Conservation (phyloP, 768 basidiomycete species). For the Termitomyces bulborhizus region DNA sequence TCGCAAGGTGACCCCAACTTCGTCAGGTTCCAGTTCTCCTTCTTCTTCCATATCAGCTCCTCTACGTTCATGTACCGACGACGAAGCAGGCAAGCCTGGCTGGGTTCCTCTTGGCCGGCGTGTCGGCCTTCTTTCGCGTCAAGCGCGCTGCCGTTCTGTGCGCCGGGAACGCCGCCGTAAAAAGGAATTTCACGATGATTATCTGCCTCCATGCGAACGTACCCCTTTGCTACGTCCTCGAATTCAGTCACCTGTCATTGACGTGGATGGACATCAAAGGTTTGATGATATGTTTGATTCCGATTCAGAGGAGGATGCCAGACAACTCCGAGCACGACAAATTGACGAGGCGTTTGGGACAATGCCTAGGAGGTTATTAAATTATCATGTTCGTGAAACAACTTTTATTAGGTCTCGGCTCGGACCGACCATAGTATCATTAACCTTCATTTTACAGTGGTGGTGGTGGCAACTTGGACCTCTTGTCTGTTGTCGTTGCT, state of each 20-base stretch:
- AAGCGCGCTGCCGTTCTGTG: slow-evolving; percentile 13
- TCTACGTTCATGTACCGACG: slow-evolving; percentile 50
- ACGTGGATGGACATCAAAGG: slow-evolving; percentile 1
- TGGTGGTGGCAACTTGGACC: slow-evolving; percentile 79
- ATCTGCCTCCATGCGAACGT: slow-evolving; percentile 23
- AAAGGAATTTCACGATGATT: slow-evolving; percentile 4
- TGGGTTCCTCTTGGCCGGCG: slow-evolving; percentile 63
- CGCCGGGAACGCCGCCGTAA: slow-evolving; percentile 13
- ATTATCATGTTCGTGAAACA: slow-evolving; percentile 52
- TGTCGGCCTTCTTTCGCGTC: slow-evolving; percentile 32
- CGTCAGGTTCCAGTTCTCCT: slow-evolving; percentile 53
- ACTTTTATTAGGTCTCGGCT: background rate
- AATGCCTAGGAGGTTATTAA: slow-evolving; percentile 67
- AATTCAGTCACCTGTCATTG: slow-evolving; percentile 6
- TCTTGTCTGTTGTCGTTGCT: slow-evolving; percentile 55
- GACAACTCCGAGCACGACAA: slow-evolving; percentile 39
- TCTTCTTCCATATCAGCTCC: slow-evolving; percentile 84
- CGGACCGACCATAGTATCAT: background rate
- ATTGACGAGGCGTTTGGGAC: slow-evolving; percentile 54
- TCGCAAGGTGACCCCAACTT: slow-evolving; percentile 16
- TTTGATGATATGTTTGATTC: slow-evolving; percentile 13
- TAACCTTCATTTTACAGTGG: slow-evolving; percentile 45
- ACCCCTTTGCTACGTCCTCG: slow-evolving; percentile 28
- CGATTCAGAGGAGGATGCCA: slow-evolving; percentile 28
- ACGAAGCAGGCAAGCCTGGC: slow-evolving; percentile 37